Percentiles rank a stretch among this genome's conserved stretches.
phyloP scores from a whole-genome alignment of 129 eudicot species.

The Oenanthe sinensis region DNA sequence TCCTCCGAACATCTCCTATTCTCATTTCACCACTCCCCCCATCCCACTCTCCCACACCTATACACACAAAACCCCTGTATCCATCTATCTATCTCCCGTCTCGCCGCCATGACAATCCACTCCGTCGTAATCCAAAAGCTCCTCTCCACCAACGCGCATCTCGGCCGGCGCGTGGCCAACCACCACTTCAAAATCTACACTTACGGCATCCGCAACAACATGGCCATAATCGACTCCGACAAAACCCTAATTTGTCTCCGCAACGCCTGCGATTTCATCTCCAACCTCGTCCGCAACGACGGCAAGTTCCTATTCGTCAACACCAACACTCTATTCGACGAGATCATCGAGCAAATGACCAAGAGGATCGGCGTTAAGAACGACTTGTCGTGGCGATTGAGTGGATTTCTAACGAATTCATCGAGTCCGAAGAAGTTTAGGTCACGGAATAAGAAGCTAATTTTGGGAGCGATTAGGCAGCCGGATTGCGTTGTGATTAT shows the following conservation, averaged over 20 bases:
- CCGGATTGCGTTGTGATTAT: slow-evolving; percentile 89
- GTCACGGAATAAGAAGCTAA: slow-evolving; percentile 69
- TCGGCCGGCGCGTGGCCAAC: slow-evolving; percentile 61
- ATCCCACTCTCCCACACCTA: not conserved
- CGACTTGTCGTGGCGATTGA: slow-evolving; percentile 64
- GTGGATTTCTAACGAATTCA: slow-evolving; percentile 76
- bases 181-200: slow-evolving; percentile 83
- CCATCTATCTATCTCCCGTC: not conserved
- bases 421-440: slow-evolving; percentile 69
- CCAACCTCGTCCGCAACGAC: slow-evolving; percentile 39
- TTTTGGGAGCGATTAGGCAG: slow-evolving; percentile 29
- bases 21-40: not conserved
- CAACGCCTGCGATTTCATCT: slow-evolving; percentile 72
- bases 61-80: not conserved
- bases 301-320: slow-evolving; percentile 70
- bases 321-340: slow-evolving; percentile 68
- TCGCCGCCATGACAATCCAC: slow-evolving; percentile 55
- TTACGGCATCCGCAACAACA: slow-evolving; percentile 55
- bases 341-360: slow-evolving; percentile 65
- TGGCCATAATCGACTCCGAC: slow-evolving; percentile 66
- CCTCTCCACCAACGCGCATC: slow-evolving; percentile 67
- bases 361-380: slow-evolving; percentile 33
- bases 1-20: too few species aligned
- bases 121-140: slow-evolving; percentile 77
- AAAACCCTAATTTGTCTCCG: slow-evolving; percentile 91